Conservation (phyloP, 2,329 filamentous ascomycete genomes). For the Penicillium sp. region DNA sequence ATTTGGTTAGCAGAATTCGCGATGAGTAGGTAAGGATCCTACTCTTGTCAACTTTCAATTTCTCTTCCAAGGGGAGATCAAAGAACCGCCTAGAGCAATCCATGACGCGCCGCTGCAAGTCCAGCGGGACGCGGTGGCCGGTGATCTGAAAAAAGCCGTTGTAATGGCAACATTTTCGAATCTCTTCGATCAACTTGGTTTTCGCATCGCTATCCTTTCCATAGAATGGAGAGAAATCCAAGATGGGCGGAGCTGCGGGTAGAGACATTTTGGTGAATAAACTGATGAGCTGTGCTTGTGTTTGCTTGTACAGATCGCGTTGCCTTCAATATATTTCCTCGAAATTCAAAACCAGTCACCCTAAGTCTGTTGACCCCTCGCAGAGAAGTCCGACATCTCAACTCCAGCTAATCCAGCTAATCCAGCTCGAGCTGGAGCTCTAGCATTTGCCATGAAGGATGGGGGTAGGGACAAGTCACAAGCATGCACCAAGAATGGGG, state of each 20-base stretch:
- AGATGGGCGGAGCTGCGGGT: slow-evolving; percentile 33
- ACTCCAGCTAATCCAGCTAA: background rate
- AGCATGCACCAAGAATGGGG: slow-evolving; percentile 29
- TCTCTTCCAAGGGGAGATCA: slow-evolving; percentile 42
- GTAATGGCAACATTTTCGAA: slow-evolving; percentile 30
- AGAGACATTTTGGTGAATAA: slow-evolving; percentile 24
- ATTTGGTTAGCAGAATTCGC: background rate
- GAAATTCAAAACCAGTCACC: background rate
- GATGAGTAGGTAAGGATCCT: background rate
- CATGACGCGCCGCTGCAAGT: slow-evolving; percentile 42
- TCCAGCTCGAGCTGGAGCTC: background rate
- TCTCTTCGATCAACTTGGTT: slow-evolving; percentile 27
- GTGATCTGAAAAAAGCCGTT: slow-evolving; percentile 51
- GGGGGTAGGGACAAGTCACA: slow-evolving; percentile 10
- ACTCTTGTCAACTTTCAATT: slow-evolving; percentile 40
- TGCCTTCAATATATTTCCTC: slow-evolving; percentile 12
- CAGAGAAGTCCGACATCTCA: slow-evolving; percentile 28
- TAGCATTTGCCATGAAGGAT: background rate
- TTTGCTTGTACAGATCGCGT: slow-evolving; percentile 12
- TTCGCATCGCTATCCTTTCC: slow-evolving; percentile 31
- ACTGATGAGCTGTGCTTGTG: slow-evolving; percentile 13
- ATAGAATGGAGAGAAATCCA: slow-evolving; percentile 38
- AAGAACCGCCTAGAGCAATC: slow-evolving; percentile 45
- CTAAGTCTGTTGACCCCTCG: background rate
- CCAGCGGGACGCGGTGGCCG: slow-evolving; percentile 41